Evolutionary conservation across 768 basidiomycete species (phyloP), one percentile per base, ranked within the genome.

Genomic region (Trametes gibbosa): DNA sequence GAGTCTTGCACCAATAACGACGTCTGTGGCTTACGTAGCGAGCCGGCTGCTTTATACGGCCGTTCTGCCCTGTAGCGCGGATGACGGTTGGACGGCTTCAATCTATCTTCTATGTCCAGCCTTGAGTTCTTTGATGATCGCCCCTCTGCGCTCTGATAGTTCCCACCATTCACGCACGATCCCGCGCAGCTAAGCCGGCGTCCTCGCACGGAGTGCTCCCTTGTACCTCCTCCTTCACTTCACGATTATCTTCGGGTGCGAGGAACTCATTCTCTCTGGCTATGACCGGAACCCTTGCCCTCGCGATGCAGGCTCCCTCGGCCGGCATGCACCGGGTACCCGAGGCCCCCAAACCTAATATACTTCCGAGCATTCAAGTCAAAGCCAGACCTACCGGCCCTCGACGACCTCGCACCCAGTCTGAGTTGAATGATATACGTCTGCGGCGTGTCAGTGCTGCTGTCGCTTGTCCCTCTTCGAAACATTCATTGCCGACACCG

Each of bases 61-160:
- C 29, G 9, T 34, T 39, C 35, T 53, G 29, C 48, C 48, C 16
- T 54, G 59, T 43, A 43, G 34, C 32, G 47, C 39, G 37, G 39
- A 17, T 60, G 47, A 55, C 48, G 59, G 47, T 34, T 51, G 21
- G 53, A 56, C 53, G 50, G 56, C 24, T 17, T 27, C 42, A 39
- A 61, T 61, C 59, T 43, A 56, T 50, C 59, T 62, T 62, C 56
- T 35, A 52, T 62, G 61, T 54, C 46, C 46, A 23, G 42, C 39
- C 39, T 21, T 32, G 37, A 16, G 37, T 62, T 48, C 60, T 27
- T 29, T 62, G 55, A 62, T 62, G 56, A 50, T 58, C 50, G 32
- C 24, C 48, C 55, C 37, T 45, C 34, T 52, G 32, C 49, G 46
- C 45, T 46, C 47, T 62, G 61, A 58, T 58, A 57, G 49, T 58